Evolutionary conservation across 495 filamentous ascomycete genomes (phyloP), one percentile per base, ranked within the genome.

Genomic region (Podospora australis): DNA sequence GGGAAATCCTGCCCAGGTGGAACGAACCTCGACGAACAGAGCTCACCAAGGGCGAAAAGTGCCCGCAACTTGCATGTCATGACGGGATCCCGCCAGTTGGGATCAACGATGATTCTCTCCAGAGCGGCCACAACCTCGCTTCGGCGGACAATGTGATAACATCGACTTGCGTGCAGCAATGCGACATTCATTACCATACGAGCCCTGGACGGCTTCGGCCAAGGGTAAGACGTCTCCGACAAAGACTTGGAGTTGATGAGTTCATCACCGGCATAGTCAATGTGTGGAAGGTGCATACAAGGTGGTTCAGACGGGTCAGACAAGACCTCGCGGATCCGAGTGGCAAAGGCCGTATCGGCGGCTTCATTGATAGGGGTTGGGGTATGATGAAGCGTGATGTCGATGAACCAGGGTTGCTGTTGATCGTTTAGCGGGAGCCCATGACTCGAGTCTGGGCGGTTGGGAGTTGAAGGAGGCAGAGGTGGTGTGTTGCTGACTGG

Each of bases 341-440:
- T 47, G 14, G 32, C 32, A 17, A 36, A 36, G 4, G 32, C 32
- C 9, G 32, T 36, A 17, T 36, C 32, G 2, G 50, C 50, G 14
- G 44, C 44, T 20, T 46, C 44, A 20, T 46, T 46, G 44, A 46
- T 46, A 6, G 44, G 44, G 4, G 26, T 46, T 34, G 44, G 44
- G 4, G 44, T 46, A 13, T 46, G 44, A 0, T 30, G 44, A 11
- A 46, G 44, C 13, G 26, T 19, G 17, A 46, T 46, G 29, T 46
- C 44, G 30, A 46, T 30, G 17, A 46, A 46, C 44, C 44, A 46
- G 3, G 44, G 44, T 7, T 46, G 44, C 7, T n/a, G n/a, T n/a
- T n/a, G n/a, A n/a, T n/a, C n/a, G n/a, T n/a, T n/a, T n/a, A n/a
- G n/a, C n/a, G n/a, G n/a, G n/a, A n/a, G n/a, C n/a, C n/a, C n/a